Conservation (phyloP, 2,329 filamentous ascomycete species). For the Aspergillus felis region DNA sequence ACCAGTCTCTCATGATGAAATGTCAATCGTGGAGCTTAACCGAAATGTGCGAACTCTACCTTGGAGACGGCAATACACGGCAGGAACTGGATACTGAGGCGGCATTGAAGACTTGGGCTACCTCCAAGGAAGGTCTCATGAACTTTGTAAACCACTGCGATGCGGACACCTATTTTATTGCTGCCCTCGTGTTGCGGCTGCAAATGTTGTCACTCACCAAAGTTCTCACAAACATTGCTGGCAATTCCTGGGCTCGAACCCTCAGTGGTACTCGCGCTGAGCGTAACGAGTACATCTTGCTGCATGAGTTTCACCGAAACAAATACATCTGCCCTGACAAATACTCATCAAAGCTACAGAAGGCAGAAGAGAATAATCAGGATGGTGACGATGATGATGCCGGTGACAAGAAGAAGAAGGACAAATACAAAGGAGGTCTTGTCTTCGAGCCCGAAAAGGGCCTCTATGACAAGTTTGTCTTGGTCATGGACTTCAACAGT, state of each 20-base stretch:
- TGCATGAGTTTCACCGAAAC: constrained; percentile 93
- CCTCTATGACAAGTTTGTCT: constrained; percentile 93
- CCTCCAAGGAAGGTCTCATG: constrained; percentile 77
- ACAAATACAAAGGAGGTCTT: constrained; percentile 97
- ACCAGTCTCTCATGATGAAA: constrained; percentile 80
- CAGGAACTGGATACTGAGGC: constrained; percentile 85
- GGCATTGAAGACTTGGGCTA: constrained; percentile 81
- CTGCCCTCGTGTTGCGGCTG: constrained; percentile 79
- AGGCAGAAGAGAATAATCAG: constrained; percentile 65
- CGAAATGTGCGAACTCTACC: constrained; percentile 92
- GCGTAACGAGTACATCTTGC: constrained; percentile 97
- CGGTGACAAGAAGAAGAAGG: constrained; percentile 85
- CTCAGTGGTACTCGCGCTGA: constrained; percentile 93
- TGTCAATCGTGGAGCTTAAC: constrained; percentile 98
- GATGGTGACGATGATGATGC: constrained; percentile 64
- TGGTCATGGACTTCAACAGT: constrained; percentile 99
- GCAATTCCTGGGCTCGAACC: constrained; percentile 97
- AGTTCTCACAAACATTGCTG: constrained; percentile 90
- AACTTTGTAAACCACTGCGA: constrained; percentile 94
- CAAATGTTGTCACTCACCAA: constrained; percentile 94
- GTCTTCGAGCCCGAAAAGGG: constrained; percentile 98
- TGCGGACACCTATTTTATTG: constrained; percentile 92
- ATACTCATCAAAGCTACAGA: constrained; percentile 71
- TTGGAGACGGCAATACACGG: constrained; percentile 67
- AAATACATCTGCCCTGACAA: constrained; percentile 99